phyloP scores from a whole-genome alignment of 352 stramenopile genomes.

The Phytopythium oedochilum region DNA sequence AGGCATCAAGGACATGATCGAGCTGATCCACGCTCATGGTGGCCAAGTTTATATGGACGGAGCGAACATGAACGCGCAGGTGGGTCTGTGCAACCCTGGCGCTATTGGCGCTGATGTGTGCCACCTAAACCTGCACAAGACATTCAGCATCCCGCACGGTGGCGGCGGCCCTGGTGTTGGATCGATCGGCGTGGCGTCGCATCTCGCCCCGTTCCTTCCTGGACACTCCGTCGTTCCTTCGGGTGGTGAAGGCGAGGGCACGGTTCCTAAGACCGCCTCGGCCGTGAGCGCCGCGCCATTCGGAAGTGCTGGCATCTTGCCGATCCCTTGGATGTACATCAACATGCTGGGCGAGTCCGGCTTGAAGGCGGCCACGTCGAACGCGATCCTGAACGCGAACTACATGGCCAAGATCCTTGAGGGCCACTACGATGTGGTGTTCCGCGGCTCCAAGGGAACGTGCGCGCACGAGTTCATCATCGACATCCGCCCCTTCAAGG shows the following conservation, averaged over 20 bases:
- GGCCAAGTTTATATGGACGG: slow-evolving; percentile 99
- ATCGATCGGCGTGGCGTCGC: slow-evolving; percentile 89
- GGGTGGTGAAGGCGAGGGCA: slow-evolving; percentile 73
- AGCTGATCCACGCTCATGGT: slow-evolving; percentile 94
- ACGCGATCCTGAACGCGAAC: slow-evolving; percentile 99
- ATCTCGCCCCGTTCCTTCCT: slow-evolving; percentile 95
- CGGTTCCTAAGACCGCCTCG: slow-evolving; percentile 68
- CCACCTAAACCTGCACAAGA: slow-evolving; percentile 99
- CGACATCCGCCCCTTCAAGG: slow-evolving; percentile 97
- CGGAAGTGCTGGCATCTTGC: slow-evolving; percentile 96
- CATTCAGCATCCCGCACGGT: slow-evolving; percentile 99
- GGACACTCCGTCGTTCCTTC: slow-evolving; percentile 89
- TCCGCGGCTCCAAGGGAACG: slow-evolving; percentile 94
- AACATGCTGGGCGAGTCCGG: slow-evolving; percentile 97
- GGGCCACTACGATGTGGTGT: slow-evolving; percentile 95
- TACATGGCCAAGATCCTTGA: slow-evolving; percentile 98
- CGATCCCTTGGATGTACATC: slow-evolving; percentile 99
- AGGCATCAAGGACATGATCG: slow-evolving; percentile 95
- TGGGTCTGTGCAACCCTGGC: slow-evolving; percentile 96
- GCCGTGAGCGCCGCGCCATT: slow-evolving; percentile 95
- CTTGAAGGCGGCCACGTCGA: slow-evolving; percentile 90
- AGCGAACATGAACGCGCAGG: slow-evolving; percentile 99
- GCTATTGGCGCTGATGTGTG: slow-evolving; percentile 97
- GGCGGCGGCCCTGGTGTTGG: slow-evolving; percentile 94
- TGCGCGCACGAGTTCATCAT: slow-evolving; percentile 99